Base-by-base conservation (phyloP, 2,329 filamentous ascomycete species). In the Periconia sp. region DNA sequence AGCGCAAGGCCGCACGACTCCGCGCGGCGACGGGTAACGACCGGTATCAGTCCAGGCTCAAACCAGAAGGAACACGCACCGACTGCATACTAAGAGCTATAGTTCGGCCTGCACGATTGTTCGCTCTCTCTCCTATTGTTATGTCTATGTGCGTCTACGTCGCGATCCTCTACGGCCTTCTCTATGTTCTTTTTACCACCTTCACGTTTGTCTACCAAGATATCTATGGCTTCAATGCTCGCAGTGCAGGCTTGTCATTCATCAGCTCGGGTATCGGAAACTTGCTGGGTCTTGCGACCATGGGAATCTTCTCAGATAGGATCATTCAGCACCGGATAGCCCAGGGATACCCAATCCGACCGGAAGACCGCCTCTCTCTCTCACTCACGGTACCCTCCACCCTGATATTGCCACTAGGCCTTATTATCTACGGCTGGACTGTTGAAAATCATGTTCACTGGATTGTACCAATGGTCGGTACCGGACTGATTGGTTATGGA, bases 51-150 rank as follows among this genome's bases (percentile, higher is more conserved):
- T 43, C 58, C 66, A 36, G 13, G 12, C 43, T 51, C 52, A n/a
- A n/a, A n/a, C n/a, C n/a, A n/a, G n/a, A n/a, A n/a, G n/a, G n/a
- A n/a, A n/a, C n/a, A n/a, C n/a, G n/a, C n/a, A n/a, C n/a, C n/a
- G n/a, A n/a, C n/a, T n/a, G n/a, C n/a, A n/a, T n/a, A n/a, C n/a
- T n/a, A n/a, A n/a, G n/a, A n/a, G n/a, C n/a, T n/a, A n/a, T n/a
- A n/a, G n/a, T n/a, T n/a, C n/a, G n/a, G n/a, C n/a, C n/a, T n/a
- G n/a, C n/a, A n/a, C n/a, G n/a, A n/a, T n/a, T 1, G 40, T 69
- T 79, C 18, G 66, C 84, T 7, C 70, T 77, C 13, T 79, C 77
- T 22, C 73, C 81, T 0, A 76, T 80, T 31, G 71, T 78, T 12
- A 71, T 76, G 31, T 46, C 70, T n/a, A 63, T 76, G 36, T 70